Evolutionary conservation across 179 eudicot genomes (phyloP).

Genomic region (Amaranthus tricolor): DNA sequence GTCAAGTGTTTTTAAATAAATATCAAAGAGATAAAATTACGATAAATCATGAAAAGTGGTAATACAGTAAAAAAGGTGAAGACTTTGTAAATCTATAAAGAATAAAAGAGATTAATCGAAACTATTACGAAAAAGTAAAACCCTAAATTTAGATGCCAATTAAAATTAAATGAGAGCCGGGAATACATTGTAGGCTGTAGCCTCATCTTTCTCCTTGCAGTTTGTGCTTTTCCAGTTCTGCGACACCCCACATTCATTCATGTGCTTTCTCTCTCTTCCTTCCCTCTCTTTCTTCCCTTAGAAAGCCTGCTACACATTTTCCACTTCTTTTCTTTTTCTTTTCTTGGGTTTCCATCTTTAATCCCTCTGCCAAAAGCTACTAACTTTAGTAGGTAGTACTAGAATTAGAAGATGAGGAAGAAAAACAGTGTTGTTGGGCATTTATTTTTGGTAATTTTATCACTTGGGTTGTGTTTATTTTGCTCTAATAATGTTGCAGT

Average conservation of each 20-base stretch:
- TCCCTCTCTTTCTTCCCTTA: background rate
- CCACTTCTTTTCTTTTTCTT: constrained; percentile 8
- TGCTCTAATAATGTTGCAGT: constrained; percentile 12
- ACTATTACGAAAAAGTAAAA: background rate
- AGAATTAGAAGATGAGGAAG: constrained; percentile 22
- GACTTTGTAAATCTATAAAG: too few relatives aligned
- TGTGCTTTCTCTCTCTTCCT: constrained; percentile 9
- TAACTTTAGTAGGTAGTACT: constrained; percentile 11
- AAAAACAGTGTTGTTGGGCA: constrained; percentile 20
- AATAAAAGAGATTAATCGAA: too few relatives aligned
- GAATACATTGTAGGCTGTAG: background rate
- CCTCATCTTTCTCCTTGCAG: constrained; percentile 16
- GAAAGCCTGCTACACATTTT: constrained; percentile 21
- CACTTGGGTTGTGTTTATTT: constrained; percentile 20
- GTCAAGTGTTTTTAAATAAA: too few relatives aligned
- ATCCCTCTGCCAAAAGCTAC: background rate
- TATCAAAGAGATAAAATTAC: too few relatives aligned
- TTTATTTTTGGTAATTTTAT: constrained; percentile 20
- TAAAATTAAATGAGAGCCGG: background rate
- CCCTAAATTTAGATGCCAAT: background rate
- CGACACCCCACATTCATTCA: constrained; percentile 25
- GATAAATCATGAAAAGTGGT: too few relatives aligned
- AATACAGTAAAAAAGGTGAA: too few relatives aligned
- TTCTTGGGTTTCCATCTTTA: background rate
- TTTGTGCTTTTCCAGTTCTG: constrained; percentile 24